Evolutionary conservation across 73 alveolate species (phyloP).

Genomic region (Paramecium bursaria): DNA sequence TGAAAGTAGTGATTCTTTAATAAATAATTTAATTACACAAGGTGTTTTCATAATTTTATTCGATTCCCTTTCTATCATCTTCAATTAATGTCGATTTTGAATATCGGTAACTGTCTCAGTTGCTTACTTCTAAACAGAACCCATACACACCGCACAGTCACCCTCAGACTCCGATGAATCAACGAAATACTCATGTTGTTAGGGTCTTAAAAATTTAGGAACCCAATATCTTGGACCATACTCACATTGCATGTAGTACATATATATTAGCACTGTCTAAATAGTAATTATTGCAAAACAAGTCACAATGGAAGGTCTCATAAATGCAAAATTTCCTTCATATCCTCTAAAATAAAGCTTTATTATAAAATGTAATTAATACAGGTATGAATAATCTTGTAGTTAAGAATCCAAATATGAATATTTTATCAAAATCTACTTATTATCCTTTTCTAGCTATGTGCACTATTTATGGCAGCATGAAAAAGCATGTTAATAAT

Average conservation of each 20-base stretch:
- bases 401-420: slow-evolving; percentile 60
- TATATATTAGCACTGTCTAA: slow-evolving; percentile 5
- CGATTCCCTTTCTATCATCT: slow-evolving; percentile 1
- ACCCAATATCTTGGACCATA: slow-evolving; percentile 46
- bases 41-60: slow-evolving; percentile 65
- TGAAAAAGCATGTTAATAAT: neutral
- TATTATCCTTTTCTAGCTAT: slow-evolving; percentile 51
- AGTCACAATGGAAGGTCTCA: slow-evolving; percentile 5
- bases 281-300: neutral
- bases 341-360: slow-evolving; percentile 65
- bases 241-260: slow-evolving; percentile 10
- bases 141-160: slow-evolving; percentile 65
- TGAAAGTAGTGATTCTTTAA: slow-evolving; percentile 76
- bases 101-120: neutral
- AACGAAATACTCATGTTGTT: slow-evolving; percentile 18
- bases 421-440: slow-evolving; percentile 59
- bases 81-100: slow-evolving; percentile 4
- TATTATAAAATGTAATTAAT: neutral
- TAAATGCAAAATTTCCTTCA: slow-evolving; percentile 35
- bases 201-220: slow-evolving; percentile 45
- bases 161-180: slow-evolving; percentile 26
- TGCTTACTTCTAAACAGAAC: slow-evolving; percentile 1
- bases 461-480: slow-evolving; percentile 59
- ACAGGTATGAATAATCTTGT: slow-evolving; percentile 62
- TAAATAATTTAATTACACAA: neutral